Conservation (phyloP, 257 asterid genomes). For the Misopates orontium region DNA sequence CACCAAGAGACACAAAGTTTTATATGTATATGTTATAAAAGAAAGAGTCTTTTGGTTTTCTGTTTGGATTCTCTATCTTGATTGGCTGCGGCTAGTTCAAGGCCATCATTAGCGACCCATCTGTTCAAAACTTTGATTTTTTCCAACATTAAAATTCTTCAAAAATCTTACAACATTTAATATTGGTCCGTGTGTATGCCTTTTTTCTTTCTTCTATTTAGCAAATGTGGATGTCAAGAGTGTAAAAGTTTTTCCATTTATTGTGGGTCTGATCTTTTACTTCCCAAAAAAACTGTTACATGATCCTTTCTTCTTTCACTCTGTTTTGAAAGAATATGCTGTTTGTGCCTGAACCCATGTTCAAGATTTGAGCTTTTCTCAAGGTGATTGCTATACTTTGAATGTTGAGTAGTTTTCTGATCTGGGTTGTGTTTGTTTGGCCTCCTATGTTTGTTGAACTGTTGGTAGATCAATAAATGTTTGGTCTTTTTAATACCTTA, state of each 20-base stretch:
- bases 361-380: slow-evolving; percentile 39
- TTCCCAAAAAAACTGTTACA: slow-evolving; percentile 50
- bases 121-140: slow-evolving; percentile 41
- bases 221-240: slow-evolving; percentile 43
- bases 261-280: slow-evolving; percentile 28
- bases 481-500: slow-evolving; percentile 29
- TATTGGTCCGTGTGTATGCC: slow-evolving; percentile 26
- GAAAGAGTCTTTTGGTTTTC: slow-evolving; percentile 53
- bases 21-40: slow-evolving; percentile 1
- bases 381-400: slow-evolving; percentile 14
- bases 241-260: slow-evolving; percentile 14
- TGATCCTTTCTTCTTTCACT: slow-evolving; percentile 35
- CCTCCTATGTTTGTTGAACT: too few relatives aligned
- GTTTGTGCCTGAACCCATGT: slow-evolving; percentile 46
- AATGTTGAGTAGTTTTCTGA: slow-evolving; percentile 29
- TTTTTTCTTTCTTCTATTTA: slow-evolving; percentile 22
- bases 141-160: slow-evolving; percentile 33
- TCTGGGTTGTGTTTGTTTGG: slow-evolving; percentile 33
- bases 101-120: slow-evolving; percentile 36
- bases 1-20: too few relatives aligned
- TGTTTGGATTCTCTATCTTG: slow-evolving; percentile 47
- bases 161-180: slow-evolving; percentile 41
- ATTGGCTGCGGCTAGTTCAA: slow-evolving; percentile 51
- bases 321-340: too few relatives aligned
- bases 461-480: slow-evolving; percentile 15